Evolutionary conservation across 1,139 yeast genomes (phyloP), one percentile per base, ranked within the genome.

Genomic region (Pichia sp.): DNA sequence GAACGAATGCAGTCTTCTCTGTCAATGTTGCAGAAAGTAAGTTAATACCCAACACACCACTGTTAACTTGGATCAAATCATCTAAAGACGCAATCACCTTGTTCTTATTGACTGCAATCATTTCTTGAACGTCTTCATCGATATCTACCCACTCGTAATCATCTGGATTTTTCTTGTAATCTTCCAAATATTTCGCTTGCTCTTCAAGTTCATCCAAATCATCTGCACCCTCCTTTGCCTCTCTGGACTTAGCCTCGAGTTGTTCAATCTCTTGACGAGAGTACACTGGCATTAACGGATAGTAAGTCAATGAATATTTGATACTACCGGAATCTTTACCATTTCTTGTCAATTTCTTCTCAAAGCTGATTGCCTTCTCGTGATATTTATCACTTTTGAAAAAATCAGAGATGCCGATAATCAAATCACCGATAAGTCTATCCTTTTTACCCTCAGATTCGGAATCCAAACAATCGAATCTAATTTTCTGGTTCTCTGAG

Each of bases 401-500:
- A 27, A 41, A 44, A 22, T 33, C 13, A 2, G 27, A n/a, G 12
- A 45, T 22, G 19, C 39, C 37, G 25, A 80, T 56, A 22, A 74
- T 69, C 29, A 73, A 67, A 6, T 72, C 59, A 18, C 91, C 93
- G 48, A 82, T 63, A 1, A 71, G 53, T 53, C 87, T 69, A 55
- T 81, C 87, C 40, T 74, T 69, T 18, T 72, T 74, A 36, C 72
- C 69, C 35, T 72, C 68, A n/a, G n/a, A n/a, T 55, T 81, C 86
- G 37, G 72, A 77, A 58, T 82, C 91, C 71, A 73, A 69, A 33
- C 78, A 60, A 45, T 75, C 74, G 30, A 82, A 51, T 35, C 72
- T 60, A 39, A 77, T 58, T 46, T 67, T 75, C 56, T 79, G 85
- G 51, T 70, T 72, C 40, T 69, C 75, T 35, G 79, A 74, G n/a